Evolutionary conservation across 768 basidiomycete genomes (phyloP), one percentile per base, ranked within the genome.

Genomic region (Harrya chromipes): DNA sequence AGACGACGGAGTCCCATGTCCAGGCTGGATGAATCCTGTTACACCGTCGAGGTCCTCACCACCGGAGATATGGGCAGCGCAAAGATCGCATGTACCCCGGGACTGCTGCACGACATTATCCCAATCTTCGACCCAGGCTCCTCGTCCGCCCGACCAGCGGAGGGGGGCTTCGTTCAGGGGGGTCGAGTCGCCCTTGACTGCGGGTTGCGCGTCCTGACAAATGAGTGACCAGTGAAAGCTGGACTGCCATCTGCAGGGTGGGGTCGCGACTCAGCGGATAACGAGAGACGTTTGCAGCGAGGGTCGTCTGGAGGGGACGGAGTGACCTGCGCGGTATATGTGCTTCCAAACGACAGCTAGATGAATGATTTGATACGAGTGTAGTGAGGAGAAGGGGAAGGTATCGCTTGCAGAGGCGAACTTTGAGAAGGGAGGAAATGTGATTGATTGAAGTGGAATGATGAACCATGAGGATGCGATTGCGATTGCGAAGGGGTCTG

Each of bases 111-210:
- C 12, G 17, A n/a, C 23, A 39, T 37, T 47, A 33, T 50, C 50
- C 60, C 60, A 63, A 33, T 62, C 60, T 12, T 59, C 41, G 8
- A 41, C 35, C 60, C 60, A 62, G 19, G 57, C 36, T 13, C 43
- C 33, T 35, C 26, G 40, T 40, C 58, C 55, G 16, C 58, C 55
- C 55, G 55, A 57, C 58, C 60, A 63, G 17, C 48, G 54, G 27
- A 46, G n/a, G 6, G 60, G 55, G 7, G 52, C 51, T 39, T 50
- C 54, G 14, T 61, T 54, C 35, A 60, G 36, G 39, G 60, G 56
- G 0, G 58, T 54, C 19, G 49, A 52, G 4, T 47, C 27, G 2
- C 49, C 51, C 24, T 45, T 47, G 21, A 41, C n/a, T 7, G 14
- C 5, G 7, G 24, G 4, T 7, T 41, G 19, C 2, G 23, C 19